Conservation (phyloP, 225 moss, liverwort and hornwort genomes). For the Ulota crispa region DNA sequence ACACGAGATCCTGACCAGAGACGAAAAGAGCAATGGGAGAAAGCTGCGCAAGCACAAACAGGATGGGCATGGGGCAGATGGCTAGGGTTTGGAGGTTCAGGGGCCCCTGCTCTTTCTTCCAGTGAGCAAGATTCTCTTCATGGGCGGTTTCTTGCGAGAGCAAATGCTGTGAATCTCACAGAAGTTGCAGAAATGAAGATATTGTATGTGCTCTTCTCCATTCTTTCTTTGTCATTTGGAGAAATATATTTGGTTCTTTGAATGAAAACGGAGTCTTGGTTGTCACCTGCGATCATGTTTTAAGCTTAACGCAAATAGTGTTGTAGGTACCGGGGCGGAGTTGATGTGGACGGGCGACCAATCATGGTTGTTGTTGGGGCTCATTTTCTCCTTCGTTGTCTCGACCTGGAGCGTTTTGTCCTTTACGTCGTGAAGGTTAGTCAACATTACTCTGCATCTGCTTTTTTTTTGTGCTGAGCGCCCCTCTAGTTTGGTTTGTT, state of each 20-base stretch:
- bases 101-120: slow-evolving; percentile 64
- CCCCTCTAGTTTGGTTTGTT: neutral
- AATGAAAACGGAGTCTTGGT: neutral
- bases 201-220: slow-evolving; percentile 44
- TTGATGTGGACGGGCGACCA: slow-evolving; percentile 86
- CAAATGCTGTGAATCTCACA: slow-evolving; percentile 84
- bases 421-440: slow-evolving; percentile 86
- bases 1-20: slow-evolving; percentile 94
- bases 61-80: slow-evolving; percentile 90
- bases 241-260: neutral
- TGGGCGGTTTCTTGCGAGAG: slow-evolving; percentile 80
- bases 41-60: slow-evolving; percentile 79
- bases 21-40: slow-evolving; percentile 94
- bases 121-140: slow-evolving; percentile 88
- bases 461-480: neutral
- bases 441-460: neutral
- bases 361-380: slow-evolving; percentile 86
- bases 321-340: slow-evolving; percentile 82
- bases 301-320: slow-evolving; percentile 7
- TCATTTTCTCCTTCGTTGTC: slow-evolving; percentile 90
- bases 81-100: slow-evolving; percentile 77
- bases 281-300: neutral
- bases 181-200: slow-evolving; percentile 99
- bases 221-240: neutral
- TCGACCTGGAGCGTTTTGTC: slow-evolving; percentile 88